A percentile compares a stretch with the other conserved stretches of the same genome.
phyloP scores from a whole-genome alignment of 202 grass and related monocot genomes.

The Dendrocalamus latiflorus region DNA sequence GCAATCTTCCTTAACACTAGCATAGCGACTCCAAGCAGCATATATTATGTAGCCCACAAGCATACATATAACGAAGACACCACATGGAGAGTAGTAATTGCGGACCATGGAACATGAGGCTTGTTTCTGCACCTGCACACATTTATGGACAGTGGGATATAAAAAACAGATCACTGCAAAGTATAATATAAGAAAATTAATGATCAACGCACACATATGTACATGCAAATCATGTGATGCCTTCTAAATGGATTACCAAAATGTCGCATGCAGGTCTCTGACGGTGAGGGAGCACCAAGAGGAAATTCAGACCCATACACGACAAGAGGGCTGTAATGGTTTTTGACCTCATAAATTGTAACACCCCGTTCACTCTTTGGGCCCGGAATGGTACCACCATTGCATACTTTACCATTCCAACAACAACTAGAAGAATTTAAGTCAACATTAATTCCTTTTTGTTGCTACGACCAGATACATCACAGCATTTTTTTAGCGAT shows the following conservation, averaged over 20 bases:
- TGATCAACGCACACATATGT: not conserved
- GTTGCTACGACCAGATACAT: no score
- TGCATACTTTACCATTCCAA: no score
- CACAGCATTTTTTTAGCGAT: no score
- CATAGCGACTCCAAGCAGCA: constrained; percentile 89
- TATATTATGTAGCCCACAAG: constrained; percentile 76
- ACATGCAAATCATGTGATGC: constrained; percentile 95
- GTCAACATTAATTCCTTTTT: no score
- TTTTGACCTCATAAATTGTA: constrained; percentile 96
- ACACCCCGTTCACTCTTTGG: no score
- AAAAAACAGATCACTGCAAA: not conserved
- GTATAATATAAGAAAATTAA: constrained; percentile 6
- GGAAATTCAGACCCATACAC: constrained; percentile 90
- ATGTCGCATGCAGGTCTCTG: constrained; percentile 70
- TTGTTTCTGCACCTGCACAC: constrained; percentile 71
- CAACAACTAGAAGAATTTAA: no score
- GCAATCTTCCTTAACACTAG: constrained; percentile 92
- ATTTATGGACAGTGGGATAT: constrained; percentile 11
- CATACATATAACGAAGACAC: constrained; percentile 69
- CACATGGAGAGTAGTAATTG: constrained; percentile 67
- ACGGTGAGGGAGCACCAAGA: constrained; percentile 52
- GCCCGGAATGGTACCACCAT: no score
- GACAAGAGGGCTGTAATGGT: constrained; percentile 62
- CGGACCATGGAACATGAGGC: constrained; percentile 55
- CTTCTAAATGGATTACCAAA: constrained; percentile 92